Evolutionary conservation across 179 eudicot species (phyloP).

Genomic region (Corrigiola litoralis): DNA sequence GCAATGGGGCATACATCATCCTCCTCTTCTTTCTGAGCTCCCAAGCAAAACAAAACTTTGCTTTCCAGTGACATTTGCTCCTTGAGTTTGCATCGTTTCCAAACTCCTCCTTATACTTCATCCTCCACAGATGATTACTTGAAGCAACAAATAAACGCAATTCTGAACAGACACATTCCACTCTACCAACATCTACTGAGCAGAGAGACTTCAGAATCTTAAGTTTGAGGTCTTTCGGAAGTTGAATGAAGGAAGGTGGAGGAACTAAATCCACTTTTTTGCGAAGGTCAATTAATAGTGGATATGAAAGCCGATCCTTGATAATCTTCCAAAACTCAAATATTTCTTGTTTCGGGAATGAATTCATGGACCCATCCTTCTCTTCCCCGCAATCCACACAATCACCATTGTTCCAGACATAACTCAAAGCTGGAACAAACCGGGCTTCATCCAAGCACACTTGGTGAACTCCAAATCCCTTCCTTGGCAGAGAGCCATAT

Average conservation of each 20-base stretch:
- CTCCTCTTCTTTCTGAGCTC: constrained; percentile 42
- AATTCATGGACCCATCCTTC: constrained; percentile 4
- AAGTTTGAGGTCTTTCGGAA: constrained; percentile 77
- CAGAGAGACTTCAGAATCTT: constrained; percentile 62
- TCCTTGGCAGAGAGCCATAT: constrained; percentile 50
- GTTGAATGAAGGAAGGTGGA: constrained; percentile 71
- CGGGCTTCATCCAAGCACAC: constrained; percentile 53
- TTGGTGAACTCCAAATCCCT: constrained; percentile 35
- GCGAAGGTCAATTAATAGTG: constrained; percentile 71
- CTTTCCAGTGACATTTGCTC: constrained; percentile 50
- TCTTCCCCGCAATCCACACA: constrained; percentile 11
- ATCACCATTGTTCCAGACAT: constrained; percentile 55
- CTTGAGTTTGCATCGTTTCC: constrained; percentile 27
- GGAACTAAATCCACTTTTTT: constrained; percentile 55
- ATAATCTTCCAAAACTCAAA: constrained; percentile 77
- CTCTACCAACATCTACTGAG: constrained; percentile 55
- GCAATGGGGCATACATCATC: constrained; percentile 14
- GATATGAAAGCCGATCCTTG: constrained; percentile 71
- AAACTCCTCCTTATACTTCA: constrained; percentile 59
- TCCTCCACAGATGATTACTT: constrained; percentile 63
- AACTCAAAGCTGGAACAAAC: constrained; percentile 50
- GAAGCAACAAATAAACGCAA: constrained; percentile 53
- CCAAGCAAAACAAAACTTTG: constrained; percentile 48
- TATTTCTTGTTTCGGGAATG: constrained; percentile 47
- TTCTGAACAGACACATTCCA: constrained; percentile 58